These are phyloP conservation scores for Phytophthora fragariae DNA, from an alignment of 352 stramenopile species.

Conservation along the genomic window DNA sequence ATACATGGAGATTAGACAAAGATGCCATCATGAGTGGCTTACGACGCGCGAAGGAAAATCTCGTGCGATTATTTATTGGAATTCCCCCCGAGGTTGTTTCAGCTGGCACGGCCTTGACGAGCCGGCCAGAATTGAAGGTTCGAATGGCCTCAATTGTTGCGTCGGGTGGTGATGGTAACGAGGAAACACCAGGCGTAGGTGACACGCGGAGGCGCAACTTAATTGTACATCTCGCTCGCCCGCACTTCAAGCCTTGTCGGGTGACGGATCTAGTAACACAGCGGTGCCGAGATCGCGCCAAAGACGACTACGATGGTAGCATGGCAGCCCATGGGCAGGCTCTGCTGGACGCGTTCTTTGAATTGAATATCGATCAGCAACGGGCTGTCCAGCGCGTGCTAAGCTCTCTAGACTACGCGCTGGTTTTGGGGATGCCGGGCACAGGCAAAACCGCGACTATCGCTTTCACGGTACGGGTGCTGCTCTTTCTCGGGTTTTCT, in stretches of 20 bases:
- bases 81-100: constrained; percentile 50
- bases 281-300: constrained; percentile 35
- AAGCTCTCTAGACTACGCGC: constrained; percentile 93
- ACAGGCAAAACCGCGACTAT: constrained; percentile 98
- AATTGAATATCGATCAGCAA: constrained; percentile 84
- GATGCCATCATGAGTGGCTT: constrained; percentile 74
- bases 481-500: constrained; percentile 92
- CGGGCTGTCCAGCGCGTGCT: constrained; percentile 78
- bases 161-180: constrained; percentile 19
- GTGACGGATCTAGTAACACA: constrained; percentile 55
- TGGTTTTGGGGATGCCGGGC: constrained; percentile 96
- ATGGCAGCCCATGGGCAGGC: constrained; percentile 26
- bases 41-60: constrained; percentile 77
- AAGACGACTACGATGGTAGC: constrained; percentile 20
- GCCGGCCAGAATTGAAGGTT: constrained; percentile 45
- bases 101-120: constrained; percentile 43
- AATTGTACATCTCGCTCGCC: constrained; percentile 68
- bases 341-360: constrained; percentile 61
- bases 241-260: constrained; percentile 62
- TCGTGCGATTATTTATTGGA: constrained; percentile 77
- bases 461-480: constrained; percentile 92
- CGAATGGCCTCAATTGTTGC: constrained; percentile 26
- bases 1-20: constrained; percentile 83
- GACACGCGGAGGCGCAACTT: constrained; percentile 64
- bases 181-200: constrained; percentile 39